Evolutionary conservation across 179 eudicot genomes (phyloP).

Genomic region (Corrigiola litoralis): DNA sequence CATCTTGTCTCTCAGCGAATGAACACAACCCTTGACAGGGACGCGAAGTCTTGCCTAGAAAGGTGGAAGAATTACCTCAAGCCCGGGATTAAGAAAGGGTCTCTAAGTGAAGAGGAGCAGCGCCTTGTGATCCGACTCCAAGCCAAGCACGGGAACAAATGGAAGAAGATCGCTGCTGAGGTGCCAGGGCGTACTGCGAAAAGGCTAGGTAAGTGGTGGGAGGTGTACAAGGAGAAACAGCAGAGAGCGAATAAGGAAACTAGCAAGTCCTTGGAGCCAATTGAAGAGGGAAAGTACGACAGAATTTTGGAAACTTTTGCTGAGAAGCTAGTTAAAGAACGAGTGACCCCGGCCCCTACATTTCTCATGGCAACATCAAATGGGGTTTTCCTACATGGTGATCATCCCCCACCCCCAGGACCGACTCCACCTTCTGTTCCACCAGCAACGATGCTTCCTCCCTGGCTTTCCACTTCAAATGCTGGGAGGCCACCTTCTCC

Average conservation of each 20-base stretch:
- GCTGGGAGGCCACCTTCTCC: constrained; percentile 53
- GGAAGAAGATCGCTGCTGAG: constrained; percentile 80
- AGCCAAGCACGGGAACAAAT: constrained; percentile 75
- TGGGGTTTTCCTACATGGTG: constrained; percentile 38
- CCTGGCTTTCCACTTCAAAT: constrained; percentile 70
- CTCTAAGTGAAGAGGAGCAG: constrained; percentile 63
- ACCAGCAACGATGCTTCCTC: constrained; percentile 44
- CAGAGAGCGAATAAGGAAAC: constrained; percentile 57
- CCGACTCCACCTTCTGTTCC: constrained; percentile 26
- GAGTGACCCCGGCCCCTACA: constrained; percentile 4
- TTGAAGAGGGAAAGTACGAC: constrained; percentile 67
- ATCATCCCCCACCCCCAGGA: constrained; percentile 29
- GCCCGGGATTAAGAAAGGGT: constrained; percentile 73
- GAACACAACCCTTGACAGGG: constrained; percentile 51
- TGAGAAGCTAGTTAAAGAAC: constrained; percentile 69
- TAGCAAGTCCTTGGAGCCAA: constrained; percentile 41
- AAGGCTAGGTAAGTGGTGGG: constrained; percentile 81
- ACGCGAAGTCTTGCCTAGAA: constrained; percentile 69
- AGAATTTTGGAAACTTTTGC: constrained; percentile 68
- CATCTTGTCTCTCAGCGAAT: constrained; percentile 67
- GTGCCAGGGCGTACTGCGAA: constrained; percentile 78
- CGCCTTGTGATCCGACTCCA: constrained; percentile 56
- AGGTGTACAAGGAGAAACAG: constrained; percentile 70
- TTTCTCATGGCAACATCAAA: constrained; percentile 47
- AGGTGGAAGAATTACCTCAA: constrained; percentile 78